Percentiles rank a stretch among this genome's conserved stretches.
Evolutionary conservation across 177 flowering plant species (phyloP).

Genomic region (Vitis hybrid): DNA sequence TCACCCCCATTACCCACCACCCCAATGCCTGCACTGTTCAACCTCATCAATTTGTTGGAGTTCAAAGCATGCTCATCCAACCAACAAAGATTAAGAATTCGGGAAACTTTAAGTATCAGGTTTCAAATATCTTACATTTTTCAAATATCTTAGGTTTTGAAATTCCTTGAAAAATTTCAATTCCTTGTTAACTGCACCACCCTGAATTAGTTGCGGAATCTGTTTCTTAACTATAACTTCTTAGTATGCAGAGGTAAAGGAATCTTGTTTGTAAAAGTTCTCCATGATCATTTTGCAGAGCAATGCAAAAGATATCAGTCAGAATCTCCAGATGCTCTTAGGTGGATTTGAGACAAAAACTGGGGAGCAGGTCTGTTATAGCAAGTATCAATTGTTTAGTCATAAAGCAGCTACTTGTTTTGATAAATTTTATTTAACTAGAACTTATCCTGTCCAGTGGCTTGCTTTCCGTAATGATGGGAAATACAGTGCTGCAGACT

Average conservation of each 20-base stretch:
- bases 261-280: slow-evolving; percentile 2
- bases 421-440: slow-evolving; percentile 10
- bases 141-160: too few relatives aligned
- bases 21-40: too few relatives aligned
- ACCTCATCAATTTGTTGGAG: too few relatives aligned
- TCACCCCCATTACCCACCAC: too few relatives aligned
- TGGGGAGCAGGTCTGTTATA: slow-evolving; percentile 80
- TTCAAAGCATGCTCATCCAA: too few relatives aligned
- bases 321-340: slow-evolving; percentile 67
- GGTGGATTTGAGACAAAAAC: slow-evolving; percentile 97
- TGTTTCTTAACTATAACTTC: background rate
- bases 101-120: too few relatives aligned
- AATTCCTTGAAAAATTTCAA: too few relatives aligned
- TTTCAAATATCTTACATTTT: too few relatives aligned
- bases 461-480: slow-evolving; percentile 91
- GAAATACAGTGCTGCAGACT: slow-evolving; percentile 85
- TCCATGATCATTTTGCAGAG: slow-evolving; percentile 40
- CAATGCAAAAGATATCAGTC: slow-evolving; percentile 43
- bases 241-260: background rate
- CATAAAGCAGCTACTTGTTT: background rate
- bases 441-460: slow-evolving; percentile 60
- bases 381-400: background rate
- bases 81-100: too few relatives aligned
- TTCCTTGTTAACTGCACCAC: too few relatives aligned
- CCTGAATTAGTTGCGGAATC: background rate